phyloP scores from a whole-genome alignment of 2,329 filamentous ascomycete species.

The Endothia cerciana region DNA sequence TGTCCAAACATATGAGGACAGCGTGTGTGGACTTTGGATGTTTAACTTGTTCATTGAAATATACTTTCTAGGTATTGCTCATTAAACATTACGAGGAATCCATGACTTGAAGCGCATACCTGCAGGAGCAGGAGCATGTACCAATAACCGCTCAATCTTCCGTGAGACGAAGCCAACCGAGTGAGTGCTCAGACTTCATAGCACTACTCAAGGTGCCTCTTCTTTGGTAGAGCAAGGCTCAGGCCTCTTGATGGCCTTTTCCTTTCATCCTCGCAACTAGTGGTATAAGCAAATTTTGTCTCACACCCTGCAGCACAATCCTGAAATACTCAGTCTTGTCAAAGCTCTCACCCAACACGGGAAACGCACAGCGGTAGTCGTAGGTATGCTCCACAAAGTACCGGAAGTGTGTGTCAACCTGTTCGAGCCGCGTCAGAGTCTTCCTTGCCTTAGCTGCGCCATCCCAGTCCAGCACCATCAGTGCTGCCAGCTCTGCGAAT shows the following conservation, averaged over 20 bases:
- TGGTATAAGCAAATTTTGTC: constrained; percentile 22
- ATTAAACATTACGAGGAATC: neutral
- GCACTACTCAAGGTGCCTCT: neutral
- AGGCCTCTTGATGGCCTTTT: neutral
- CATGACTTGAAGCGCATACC: too few species aligned
- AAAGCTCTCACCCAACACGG: constrained; percentile 13
- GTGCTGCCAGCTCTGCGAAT: constrained; percentile 17
- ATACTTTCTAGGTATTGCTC: neutral
- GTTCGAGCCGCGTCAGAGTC: constrained; percentile 17
- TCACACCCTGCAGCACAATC: constrained; percentile 20
- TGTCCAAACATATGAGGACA: neutral
- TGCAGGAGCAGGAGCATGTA: too few species aligned
- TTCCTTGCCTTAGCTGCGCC: constrained; percentile 24
- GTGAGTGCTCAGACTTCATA: neutral
- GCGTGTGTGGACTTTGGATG: neutral
- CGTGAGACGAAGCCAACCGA: neutral
- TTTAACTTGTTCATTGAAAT: neutral
- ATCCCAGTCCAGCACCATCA: constrained; percentile 24
- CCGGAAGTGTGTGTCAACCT: constrained; percentile 27
- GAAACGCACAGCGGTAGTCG: constrained; percentile 20
- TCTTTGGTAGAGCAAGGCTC: neutral
- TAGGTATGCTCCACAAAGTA: constrained; percentile 28
- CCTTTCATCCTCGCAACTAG: constrained; percentile 23
- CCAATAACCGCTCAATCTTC: neutral
- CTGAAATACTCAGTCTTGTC: constrained; percentile 19